Evolutionary conservation across 2,329 filamentous ascomycete genomes (phyloP).

Genomic region (Colletotrichum sp.): DNA sequence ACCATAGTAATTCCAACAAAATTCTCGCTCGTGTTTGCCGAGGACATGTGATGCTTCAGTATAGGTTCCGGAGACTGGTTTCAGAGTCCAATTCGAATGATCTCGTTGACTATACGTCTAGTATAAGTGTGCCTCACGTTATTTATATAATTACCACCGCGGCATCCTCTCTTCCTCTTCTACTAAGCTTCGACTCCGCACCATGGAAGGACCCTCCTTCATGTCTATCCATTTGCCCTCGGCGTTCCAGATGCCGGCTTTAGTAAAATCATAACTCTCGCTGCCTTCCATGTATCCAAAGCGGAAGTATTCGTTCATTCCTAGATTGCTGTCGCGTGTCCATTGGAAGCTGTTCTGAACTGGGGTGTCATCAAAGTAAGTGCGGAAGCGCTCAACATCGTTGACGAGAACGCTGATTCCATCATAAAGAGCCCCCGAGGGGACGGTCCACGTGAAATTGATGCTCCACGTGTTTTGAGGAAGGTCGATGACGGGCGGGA

Average conservation of each 20-base stretch:
- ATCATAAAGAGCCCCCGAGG: conserved; percentile 61
- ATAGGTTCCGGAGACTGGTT: not conserved
- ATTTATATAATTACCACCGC: conserved; percentile 15
- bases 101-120: not conserved
- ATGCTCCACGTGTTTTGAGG: conserved; percentile 65
- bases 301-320: conserved; percentile 73
- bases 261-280: conserved; percentile 72
- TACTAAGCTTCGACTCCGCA: conserved; percentile 30
- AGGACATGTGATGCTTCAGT: not conserved
- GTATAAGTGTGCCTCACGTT: not conserved
- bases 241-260: conserved; percentile 72
- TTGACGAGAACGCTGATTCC: conserved; percentile 84
- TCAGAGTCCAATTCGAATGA: not conserved
- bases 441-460: conserved; percentile 60
- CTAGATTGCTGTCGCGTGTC: conserved; percentile 51
- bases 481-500: conserved; percentile 50
- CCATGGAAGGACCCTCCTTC: conserved; percentile 62
- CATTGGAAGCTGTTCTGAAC: conserved; percentile 60
- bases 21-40: not conserved
- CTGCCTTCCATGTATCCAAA: conserved; percentile 77
- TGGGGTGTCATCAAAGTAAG: conserved; percentile 67
- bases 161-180: conserved; percentile 24
- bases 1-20: not conserved
- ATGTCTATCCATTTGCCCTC: conserved; percentile 71
- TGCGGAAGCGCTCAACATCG: conserved; percentile 81